Evolutionary conservation across 257 asterid genomes (phyloP).

Genomic region (Solanum pinnatisectum): DNA sequence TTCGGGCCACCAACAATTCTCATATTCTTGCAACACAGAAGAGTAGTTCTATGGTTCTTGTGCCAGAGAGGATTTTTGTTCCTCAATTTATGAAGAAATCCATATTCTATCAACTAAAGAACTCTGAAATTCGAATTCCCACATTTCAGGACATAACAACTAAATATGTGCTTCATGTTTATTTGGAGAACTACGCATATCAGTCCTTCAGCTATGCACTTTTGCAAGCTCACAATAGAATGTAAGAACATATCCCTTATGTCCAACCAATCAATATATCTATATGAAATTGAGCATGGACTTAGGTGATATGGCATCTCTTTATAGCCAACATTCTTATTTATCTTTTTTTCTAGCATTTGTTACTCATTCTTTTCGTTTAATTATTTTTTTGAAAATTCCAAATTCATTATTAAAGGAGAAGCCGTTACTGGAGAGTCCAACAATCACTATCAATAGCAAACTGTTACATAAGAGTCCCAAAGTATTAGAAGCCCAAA

Average conservation of each 20-base stretch:
- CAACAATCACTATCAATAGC: neutral
- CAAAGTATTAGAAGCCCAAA: neutral
- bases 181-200: neutral
- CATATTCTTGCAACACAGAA: too few relatives aligned
- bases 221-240: neutral
- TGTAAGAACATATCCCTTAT: neutral
- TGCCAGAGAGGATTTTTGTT: neutral
- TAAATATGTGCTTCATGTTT: neutral
- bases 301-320: neutral
- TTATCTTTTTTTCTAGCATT: neutral
- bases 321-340: neutral
- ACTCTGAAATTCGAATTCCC: neutral
- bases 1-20: neutral
- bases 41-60: neutral
- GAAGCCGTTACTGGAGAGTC: neutral
- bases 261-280: neutral
- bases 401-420: neutral
- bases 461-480: neutral
- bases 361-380: neutral
- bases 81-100: neutral
- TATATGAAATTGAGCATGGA: neutral
- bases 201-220: neutral
- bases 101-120: neutral
- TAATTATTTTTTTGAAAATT: neutral
- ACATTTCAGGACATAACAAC: neutral